phyloP scores from a whole-genome alignment of 495 filamentous ascomycete genomes.

The Podospora comata region DNA sequence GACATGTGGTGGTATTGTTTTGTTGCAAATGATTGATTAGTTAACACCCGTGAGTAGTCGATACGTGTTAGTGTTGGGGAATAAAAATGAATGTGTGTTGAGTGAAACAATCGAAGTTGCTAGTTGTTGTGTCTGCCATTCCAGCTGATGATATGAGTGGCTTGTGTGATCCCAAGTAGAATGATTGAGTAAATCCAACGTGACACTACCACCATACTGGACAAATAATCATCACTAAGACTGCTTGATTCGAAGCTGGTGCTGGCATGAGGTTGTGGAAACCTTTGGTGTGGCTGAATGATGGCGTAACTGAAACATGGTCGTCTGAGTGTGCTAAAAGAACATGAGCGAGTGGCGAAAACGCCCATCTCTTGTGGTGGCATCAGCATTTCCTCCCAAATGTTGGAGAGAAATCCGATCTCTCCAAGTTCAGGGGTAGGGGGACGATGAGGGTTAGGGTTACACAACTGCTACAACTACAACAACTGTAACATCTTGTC shows the following conservation, averaged over 20 bases:
- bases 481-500: background rate
- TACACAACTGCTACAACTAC: too few species aligned
- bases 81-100: background rate
- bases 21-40: background rate
- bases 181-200: background rate
- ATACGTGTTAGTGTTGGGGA: background rate
- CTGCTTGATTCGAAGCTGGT: background rate
- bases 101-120: background rate
- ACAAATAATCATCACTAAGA: background rate
- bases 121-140: background rate
- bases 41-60: background rate
- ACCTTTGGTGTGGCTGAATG: too few species aligned
- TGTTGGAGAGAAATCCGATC: too few species aligned
- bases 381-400: too few species aligned
- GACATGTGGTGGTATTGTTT: background rate
- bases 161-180: background rate
- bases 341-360: too few species aligned
- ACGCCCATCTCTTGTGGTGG: background rate
- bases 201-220: background rate
- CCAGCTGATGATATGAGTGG: background rate
- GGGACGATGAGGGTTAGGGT: too few species aligned
- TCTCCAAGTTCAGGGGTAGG: too few species aligned
- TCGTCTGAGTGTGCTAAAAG: too few species aligned
- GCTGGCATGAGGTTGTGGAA: background rate
- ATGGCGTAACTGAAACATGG: too few species aligned